phyloP scores from a whole-genome alignment of 2,329 filamentous ascomycete species.

The Penicillium sp. region DNA sequence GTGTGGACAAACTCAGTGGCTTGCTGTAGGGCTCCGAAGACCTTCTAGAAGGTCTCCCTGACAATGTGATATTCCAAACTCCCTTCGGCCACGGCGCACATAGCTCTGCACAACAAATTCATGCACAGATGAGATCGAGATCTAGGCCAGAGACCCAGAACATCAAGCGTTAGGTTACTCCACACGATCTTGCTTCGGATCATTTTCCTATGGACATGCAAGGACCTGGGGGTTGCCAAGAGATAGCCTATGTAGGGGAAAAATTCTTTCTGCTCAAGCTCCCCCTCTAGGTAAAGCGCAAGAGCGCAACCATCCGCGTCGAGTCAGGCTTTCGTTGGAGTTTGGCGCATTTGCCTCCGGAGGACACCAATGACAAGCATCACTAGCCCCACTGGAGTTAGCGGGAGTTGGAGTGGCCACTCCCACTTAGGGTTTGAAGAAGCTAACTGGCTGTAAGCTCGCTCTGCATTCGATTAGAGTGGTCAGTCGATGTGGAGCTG shows the following conservation, averaged over 20 bases:
- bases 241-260: conserved; percentile 1
- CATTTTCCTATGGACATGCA: not conserved
- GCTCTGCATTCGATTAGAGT: conserved; percentile 10
- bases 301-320: conserved; percentile 12
- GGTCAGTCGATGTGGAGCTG: conserved; percentile 11
- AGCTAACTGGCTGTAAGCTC: conserved; percentile 18
- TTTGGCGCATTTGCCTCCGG: conserved; percentile 13
- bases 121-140: not conserved
- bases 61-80: not conserved
- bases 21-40: not conserved
- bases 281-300: conserved; percentile 33
- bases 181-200: not conserved
- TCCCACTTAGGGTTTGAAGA: not conserved
- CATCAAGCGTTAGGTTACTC: not conserved
- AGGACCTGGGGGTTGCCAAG: not conserved
- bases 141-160: not conserved
- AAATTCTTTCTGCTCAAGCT: conserved; percentile 35
- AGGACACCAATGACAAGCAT: conserved; percentile 13
- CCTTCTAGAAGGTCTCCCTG: not conserved
- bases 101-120: not conserved
- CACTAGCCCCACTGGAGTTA: conserved; percentile 5
- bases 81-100: not conserved
- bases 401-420: conserved; percentile 6
- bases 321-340: conserved; percentile 11
- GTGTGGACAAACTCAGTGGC: not conserved